A percentile compares a stretch with the other conserved stretches of the same genome.
Conservation (phyloP, 2,329 filamentous ascomycete species). For the Ascochyta clinopodiicola region DNA sequence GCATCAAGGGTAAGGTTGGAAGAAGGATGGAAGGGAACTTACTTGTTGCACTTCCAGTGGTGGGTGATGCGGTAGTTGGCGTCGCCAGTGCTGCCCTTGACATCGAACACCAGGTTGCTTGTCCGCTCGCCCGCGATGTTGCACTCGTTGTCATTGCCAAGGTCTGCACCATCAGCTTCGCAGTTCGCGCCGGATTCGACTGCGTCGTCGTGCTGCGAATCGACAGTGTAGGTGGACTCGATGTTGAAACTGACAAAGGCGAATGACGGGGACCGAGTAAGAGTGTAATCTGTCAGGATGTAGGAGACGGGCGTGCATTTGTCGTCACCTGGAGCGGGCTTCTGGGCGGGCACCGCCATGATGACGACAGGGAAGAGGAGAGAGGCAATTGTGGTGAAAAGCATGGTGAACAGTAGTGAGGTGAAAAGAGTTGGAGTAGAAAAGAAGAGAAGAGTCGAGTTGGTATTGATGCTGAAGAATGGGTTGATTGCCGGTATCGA, state of each 20-base stretch:
- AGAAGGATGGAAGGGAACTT: constrained; percentile 6
- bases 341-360: constrained; percentile 24
- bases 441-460: neutral
- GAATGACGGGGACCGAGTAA: constrained; percentile 19
- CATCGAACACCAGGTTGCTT: constrained; percentile 30
- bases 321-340: constrained; percentile 12
- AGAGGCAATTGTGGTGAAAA: constrained; percentile 13
- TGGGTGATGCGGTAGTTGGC: constrained; percentile 37
- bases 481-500: constrained; percentile 7
- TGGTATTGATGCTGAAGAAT: constrained; percentile 10
- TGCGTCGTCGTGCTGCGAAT: constrained; percentile 25
- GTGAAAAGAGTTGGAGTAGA: neutral
- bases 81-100: constrained; percentile 24
- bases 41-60: constrained; percentile 39
- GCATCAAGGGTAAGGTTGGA: neutral
- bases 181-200: constrained; percentile 28
- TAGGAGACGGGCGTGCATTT: constrained; percentile 34
- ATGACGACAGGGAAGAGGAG: constrained; percentile 28
- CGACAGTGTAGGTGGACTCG: constrained; percentile 26
- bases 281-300: constrained; percentile 33
- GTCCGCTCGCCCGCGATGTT: constrained; percentile 19
- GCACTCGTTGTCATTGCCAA: constrained; percentile 35
- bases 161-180: constrained; percentile 17
- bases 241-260: constrained; percentile 35
- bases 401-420: constrained; percentile 17